Evolutionary conservation across 1,284 basidiomycete genomes (phyloP).

Genomic region (Cystobasidium pallidum): DNA sequence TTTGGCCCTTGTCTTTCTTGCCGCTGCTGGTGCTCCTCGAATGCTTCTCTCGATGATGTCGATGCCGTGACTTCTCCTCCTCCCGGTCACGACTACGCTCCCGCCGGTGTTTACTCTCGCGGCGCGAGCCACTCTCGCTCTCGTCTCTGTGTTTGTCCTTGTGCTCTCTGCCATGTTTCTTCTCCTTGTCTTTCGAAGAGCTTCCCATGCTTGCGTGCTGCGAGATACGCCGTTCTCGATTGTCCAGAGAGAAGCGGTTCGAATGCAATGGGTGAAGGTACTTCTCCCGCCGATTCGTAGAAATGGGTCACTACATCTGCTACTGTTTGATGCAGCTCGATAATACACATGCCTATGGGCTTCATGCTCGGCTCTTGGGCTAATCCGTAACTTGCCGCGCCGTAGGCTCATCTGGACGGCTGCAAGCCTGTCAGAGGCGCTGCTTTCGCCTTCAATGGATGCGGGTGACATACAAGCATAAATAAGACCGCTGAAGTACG

Average conservation of each 20-base stretch:
- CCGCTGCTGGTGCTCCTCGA: conserved; percentile 28
- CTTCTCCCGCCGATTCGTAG: neutral
- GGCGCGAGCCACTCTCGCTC: neutral
- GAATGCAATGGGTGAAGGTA: neutral
- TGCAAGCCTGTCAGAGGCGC: neutral
- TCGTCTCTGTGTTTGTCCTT: conserved; percentile 23
- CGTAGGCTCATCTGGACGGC: neutral
- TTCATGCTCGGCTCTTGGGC: no score
- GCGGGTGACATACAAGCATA: neutral
- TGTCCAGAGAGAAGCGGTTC: neutral
- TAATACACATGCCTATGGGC: neutral
- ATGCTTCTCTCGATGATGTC: conserved; percentile 30
- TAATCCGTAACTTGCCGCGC: neutral
- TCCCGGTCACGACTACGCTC: conserved; percentile 6
- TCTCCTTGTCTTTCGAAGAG: conserved; percentile 29
- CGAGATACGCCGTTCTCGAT: neutral
- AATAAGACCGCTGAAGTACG: neutral
- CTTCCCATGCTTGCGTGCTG: conserved; percentile 1
- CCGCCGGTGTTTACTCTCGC: neutral
- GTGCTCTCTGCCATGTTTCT: conserved; percentile 14
- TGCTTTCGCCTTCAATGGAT: neutral
- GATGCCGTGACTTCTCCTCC: conserved; percentile 16
- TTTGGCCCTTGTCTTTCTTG: conserved; percentile 5
- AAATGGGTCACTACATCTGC: no score
- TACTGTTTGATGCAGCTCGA: neutral